A percentile compares a stretch with the other conserved stretches of the same genome.
Conservation (phyloP, 2,329 filamentous ascomycete genomes). For the Ophiostoma australiae region DNA sequence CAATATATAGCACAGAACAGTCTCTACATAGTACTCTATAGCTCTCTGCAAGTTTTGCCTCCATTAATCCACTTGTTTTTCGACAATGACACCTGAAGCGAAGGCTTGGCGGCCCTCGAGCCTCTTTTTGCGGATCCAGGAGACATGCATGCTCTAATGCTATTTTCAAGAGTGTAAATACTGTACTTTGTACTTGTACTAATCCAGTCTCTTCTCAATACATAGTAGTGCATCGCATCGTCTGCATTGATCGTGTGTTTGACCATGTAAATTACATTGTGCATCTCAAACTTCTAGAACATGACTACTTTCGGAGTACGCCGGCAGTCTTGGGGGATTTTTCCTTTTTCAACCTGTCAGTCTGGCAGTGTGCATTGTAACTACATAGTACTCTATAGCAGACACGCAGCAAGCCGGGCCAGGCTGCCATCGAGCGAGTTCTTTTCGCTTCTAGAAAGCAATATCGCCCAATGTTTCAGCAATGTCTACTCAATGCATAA, state of each 20-base stretch:
- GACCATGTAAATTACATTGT: neutral
- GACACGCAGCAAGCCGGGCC: too few species aligned
- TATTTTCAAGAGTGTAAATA: too few species aligned
- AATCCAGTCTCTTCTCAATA: neutral
- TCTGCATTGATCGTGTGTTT: too few species aligned
- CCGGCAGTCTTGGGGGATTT: neutral
- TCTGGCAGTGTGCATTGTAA: too few species aligned
- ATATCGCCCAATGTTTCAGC: too few species aligned
- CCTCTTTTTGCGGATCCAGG: conserved; percentile 13
- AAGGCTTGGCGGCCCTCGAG: conserved; percentile 10
- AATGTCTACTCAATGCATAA: too few species aligned
- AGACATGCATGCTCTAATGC: neutral
- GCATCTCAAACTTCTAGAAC: neutral
- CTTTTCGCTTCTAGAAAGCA: too few species aligned
- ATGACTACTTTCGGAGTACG: neutral
- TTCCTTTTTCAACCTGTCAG: neutral
- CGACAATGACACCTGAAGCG: conserved; percentile 3
- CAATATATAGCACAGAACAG: too few species aligned
- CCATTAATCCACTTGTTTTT: neutral
- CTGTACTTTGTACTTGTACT: neutral
- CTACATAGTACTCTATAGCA: too few species aligned
- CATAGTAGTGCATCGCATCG: too few species aligned
- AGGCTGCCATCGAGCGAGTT: neutral
- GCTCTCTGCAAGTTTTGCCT: too few species aligned
- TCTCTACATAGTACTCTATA: too few species aligned